Conservation (phyloP, 306 rosid species). For the Medicago lupulina region DNA sequence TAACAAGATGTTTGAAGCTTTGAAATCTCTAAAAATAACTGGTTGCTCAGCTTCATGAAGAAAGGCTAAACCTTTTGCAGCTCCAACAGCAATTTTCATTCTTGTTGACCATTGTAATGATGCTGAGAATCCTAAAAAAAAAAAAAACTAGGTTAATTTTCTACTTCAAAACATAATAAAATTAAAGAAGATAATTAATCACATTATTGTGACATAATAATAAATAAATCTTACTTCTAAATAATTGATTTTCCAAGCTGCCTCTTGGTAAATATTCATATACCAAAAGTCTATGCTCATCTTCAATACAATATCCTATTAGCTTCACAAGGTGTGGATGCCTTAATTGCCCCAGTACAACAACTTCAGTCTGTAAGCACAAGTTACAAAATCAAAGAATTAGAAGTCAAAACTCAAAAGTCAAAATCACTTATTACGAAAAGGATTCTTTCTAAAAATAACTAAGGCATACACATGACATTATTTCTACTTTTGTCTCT, state of each 20-base stretch:
- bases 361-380: constrained; percentile 78
- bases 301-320: constrained; percentile 89
- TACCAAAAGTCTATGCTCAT: constrained; percentile 77
- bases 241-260: constrained; percentile 88
- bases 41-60: constrained; percentile 88
- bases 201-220: neutral
- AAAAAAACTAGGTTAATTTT: neutral
- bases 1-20: constrained; percentile 85
- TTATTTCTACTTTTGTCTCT: neutral
- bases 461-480: neutral
- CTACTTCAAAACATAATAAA: neutral
- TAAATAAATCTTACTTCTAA: constrained; percentile 66
- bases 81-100: constrained; percentile 93
- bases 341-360: constrained; percentile 82
- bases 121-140: constrained; percentile 63
- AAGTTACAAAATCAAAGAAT: constrained; percentile 1
- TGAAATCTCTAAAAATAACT: constrained; percentile 87
- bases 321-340: constrained; percentile 91
- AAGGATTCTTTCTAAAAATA: neutral
- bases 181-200: neutral
- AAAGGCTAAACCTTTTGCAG: constrained; percentile 87
- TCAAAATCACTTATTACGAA: constrained; percentile 2
- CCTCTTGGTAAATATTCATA: constrained; percentile 97
- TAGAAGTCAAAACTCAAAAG: constrained; percentile 28
- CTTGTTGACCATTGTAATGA: constrained; percentile 86